A percentile compares a stretch with the other conserved stretches of the same genome.
Evolutionary conservation across 768 basidiomycete genomes (phyloP).

Genomic region (Tylopilus subfusipes): DNA sequence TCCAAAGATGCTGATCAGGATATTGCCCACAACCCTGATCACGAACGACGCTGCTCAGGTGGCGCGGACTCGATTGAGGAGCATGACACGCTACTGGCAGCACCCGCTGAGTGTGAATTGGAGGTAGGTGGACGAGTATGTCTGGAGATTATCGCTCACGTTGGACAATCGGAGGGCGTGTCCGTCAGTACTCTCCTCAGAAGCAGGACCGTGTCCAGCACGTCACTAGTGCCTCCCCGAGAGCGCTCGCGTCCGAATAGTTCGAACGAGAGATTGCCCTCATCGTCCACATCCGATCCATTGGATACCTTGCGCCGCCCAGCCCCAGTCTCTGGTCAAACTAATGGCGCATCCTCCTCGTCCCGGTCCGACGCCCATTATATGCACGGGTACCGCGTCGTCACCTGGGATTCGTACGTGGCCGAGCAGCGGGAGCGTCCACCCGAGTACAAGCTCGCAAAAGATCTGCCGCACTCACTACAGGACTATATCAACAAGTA

Average conservation of each 20-base stretch:
- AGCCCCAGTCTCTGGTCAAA: neutral
- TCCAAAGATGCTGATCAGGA: neutral
- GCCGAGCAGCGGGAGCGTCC: constrained; percentile 13
- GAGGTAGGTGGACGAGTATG: constrained; percentile 2
- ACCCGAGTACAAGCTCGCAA: constrained; percentile 33
- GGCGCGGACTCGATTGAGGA: constrained; percentile 17
- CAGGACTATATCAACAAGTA: constrained; percentile 66
- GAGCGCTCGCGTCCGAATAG: neutral
- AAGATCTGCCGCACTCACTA: constrained; percentile 57
- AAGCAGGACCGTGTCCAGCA: constrained; percentile 20
- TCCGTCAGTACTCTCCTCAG: neutral
- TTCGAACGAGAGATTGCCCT: neutral
- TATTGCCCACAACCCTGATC: neutral
- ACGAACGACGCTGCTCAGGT: neutral
- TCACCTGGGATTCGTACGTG: constrained; percentile 24
- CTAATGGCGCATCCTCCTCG: neutral
- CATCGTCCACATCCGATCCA: neutral
- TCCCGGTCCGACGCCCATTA: neutral
- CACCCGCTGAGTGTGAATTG: neutral
- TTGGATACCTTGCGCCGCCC: neutral
- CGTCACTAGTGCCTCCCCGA: neutral
- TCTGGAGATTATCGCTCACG: constrained; percentile 1
- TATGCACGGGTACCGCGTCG: constrained; percentile 7
- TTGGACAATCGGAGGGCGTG: constrained; percentile 1
- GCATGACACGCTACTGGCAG: constrained; percentile 11